Conservation (phyloP, 768 basidiomycete genomes). For the Candolleomyces efflorescens region DNA sequence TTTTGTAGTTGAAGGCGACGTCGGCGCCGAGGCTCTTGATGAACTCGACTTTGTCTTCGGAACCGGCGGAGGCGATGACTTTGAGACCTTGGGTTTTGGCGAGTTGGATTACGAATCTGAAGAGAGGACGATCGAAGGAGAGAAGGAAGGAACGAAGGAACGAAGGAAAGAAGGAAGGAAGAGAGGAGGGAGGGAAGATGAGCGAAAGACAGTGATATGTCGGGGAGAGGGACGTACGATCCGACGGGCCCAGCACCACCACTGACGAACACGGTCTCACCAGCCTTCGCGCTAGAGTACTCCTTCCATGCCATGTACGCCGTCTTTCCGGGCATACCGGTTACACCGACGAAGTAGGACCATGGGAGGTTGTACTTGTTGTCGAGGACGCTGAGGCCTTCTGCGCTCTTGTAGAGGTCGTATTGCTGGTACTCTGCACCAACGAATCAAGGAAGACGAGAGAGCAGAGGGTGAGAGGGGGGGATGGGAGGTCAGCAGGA, state of each 20-base stretch:
- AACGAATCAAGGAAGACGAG: not conserved
- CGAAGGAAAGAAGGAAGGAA: not conserved
- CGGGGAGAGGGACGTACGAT: conserved; percentile 20
- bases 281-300: conserved; percentile 24
- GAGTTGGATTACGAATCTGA: conserved; percentile 3
- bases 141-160: not conserved
- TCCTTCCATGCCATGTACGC: conserved; percentile 27
- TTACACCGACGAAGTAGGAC: conserved; percentile 33
- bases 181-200: not conserved
- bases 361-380: conserved; percentile 38
- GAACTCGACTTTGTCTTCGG: conserved; percentile 56
- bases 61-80: conserved; percentile 61
- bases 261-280: conserved; percentile 23
- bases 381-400: conserved; percentile 20
- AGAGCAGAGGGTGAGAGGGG: too few relatives aligned
- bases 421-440: conserved; percentile 32
- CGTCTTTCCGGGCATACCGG: conserved; percentile 29
- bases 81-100: conserved; percentile 27
- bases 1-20: conserved; percentile 63
- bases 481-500: too few relatives aligned
- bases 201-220: too few relatives aligned
- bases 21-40: conserved; percentile 50
- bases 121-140: not conserved
- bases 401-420: conserved; percentile 17
- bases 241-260: conserved; percentile 27